Percentiles rank a stretch among this genome's conserved stretches.
phyloP scores from a whole-genome alignment of 2,329 filamentous ascomycete genomes.

The Bipolaris oryzae region DNA sequence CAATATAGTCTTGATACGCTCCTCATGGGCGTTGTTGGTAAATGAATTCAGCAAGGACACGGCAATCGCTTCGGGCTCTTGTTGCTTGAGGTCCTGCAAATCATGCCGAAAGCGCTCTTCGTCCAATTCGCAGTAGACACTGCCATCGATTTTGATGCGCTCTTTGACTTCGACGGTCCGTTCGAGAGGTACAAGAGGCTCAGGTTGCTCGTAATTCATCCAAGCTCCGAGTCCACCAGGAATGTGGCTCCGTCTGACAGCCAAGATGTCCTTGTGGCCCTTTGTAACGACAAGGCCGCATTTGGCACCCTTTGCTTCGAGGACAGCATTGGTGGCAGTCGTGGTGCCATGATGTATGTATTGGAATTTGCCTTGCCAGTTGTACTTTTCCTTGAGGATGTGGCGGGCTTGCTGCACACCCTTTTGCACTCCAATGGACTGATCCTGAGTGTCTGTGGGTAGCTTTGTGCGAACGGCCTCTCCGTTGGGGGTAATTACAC shows the following conservation, averaged over 20 bases:
- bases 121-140: slow-evolving; percentile 51
- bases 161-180: slow-evolving; percentile 55
- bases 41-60: slow-evolving; percentile 58
- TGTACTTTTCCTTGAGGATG: slow-evolving; percentile 47
- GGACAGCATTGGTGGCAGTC: slow-evolving; percentile 57
- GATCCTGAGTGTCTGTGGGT: slow-evolving; percentile 53
- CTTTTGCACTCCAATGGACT: slow-evolving; percentile 56
- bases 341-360: slow-evolving; percentile 60
- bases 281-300: slow-evolving; percentile 56
- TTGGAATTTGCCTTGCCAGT: slow-evolving; percentile 54
- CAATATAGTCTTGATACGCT: slow-evolving; percentile 47
- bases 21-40: slow-evolving; percentile 53
- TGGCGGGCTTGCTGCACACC: slow-evolving; percentile 53
- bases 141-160: slow-evolving; percentile 53
- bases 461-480: slow-evolving; percentile 55
- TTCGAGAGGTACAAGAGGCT: slow-evolving; percentile 58
- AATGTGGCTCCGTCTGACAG: slow-evolving; percentile 57
- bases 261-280: slow-evolving; percentile 58
- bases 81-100: slow-evolving; percentile 48
- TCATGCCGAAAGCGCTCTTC: slow-evolving; percentile 47
- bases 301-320: slow-evolving; percentile 58
- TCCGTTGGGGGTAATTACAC: slow-evolving; percentile 54
- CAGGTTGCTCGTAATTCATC: slow-evolving; percentile 56
- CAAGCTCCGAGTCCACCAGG: slow-evolving; percentile 58
- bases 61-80: slow-evolving; percentile 54